Conservation (phyloP, 1,284 basidiomycete species). For the Tausonia pullulans region DNA sequence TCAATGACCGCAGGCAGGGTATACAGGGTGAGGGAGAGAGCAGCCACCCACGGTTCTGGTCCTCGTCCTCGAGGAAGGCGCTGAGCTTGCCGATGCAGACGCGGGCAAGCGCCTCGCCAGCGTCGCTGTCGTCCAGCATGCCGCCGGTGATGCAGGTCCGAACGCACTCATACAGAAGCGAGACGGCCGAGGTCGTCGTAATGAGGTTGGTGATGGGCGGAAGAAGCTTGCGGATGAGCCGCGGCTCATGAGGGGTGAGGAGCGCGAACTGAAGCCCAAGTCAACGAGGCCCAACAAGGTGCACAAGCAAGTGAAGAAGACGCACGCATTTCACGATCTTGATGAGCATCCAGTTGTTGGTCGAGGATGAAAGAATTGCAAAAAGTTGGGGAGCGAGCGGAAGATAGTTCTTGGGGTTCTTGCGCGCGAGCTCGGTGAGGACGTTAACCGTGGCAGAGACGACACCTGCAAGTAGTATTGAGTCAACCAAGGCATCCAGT, state of each 20-base stretch:
- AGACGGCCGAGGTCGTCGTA: slow-evolving; percentile 89
- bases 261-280: slow-evolving; percentile 61
- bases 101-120: slow-evolving; percentile 68
- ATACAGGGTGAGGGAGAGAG: neutral
- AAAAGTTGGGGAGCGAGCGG: slow-evolving; percentile 85
- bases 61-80: slow-evolving; percentile 77
- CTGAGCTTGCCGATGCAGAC: slow-evolving; percentile 91
- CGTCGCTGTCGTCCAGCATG: slow-evolving; percentile 63
- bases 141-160: slow-evolving; percentile 95
- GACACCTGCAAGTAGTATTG: slow-evolving; percentile 48
- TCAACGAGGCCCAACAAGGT: slow-evolving; percentile 8
- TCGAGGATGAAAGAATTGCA: slow-evolving; percentile 82
- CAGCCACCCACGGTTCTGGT: slow-evolving; percentile 69
- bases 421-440: slow-evolving; percentile 79
- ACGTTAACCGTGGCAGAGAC: slow-evolving; percentile 88
- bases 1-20: too few relatives aligned
- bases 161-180: slow-evolving; percentile 93
- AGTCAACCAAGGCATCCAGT: neutral
- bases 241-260: slow-evolving; percentile 79
- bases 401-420: slow-evolving; percentile 66
- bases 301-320: slow-evolving; percentile 17
- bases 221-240: slow-evolving; percentile 85
- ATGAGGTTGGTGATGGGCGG: slow-evolving; percentile 90
- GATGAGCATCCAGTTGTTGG: slow-evolving; percentile 99
- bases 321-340: slow-evolving; percentile 91